These are phyloP conservation scores for Podospora fimiseda DNA, from an alignment of 495 filamentous ascomycete species.

Conservation along the genomic window DNA sequence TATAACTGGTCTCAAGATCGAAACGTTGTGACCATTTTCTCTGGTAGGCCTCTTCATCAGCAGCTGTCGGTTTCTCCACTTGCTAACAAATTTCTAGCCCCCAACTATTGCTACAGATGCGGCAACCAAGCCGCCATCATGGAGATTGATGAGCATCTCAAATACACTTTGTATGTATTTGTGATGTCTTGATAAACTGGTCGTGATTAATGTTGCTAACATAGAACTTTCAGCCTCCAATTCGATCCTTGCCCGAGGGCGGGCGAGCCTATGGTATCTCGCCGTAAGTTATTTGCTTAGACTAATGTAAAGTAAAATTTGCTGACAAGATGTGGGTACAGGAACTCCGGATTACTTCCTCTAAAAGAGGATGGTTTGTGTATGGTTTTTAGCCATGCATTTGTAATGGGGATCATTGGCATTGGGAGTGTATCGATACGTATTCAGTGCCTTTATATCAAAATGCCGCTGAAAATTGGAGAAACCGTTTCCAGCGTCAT, in stretches of 20 bases:
- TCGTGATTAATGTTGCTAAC: constrained; percentile 8
- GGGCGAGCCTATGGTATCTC: constrained; percentile 97
- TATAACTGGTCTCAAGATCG: constrained; percentile 98
- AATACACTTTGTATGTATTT: constrained; percentile 99
- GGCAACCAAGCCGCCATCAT: constrained; percentile 99
- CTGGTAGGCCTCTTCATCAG: constrained; percentile 51
- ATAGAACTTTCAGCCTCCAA: constrained; percentile 67
- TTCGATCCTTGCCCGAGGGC: constrained; percentile 97
- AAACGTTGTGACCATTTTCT: constrained; percentile 98
- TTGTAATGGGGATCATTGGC: not conserved
- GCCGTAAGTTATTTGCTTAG: constrained; percentile 49
- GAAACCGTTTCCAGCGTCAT: not conserved
- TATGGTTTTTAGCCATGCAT: constrained; percentile 5
- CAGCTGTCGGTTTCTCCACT: constrained; percentile 1
- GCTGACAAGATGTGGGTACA: constrained; percentile 25
- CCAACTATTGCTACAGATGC: constrained; percentile 97
- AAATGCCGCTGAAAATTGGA: not conserved
- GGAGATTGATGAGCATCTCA: constrained; percentile 99
- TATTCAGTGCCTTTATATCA: constrained; percentile 4
- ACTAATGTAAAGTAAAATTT: not conserved
- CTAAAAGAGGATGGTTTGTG: constrained; percentile 37
- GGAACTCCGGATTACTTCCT: constrained; percentile 97
- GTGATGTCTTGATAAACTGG: not conserved
- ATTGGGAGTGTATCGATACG: not conserved
- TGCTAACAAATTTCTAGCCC: constrained; percentile 50